Conservation (phyloP, 164 flowering plant species). For the Litsea cubeba region DNA sequence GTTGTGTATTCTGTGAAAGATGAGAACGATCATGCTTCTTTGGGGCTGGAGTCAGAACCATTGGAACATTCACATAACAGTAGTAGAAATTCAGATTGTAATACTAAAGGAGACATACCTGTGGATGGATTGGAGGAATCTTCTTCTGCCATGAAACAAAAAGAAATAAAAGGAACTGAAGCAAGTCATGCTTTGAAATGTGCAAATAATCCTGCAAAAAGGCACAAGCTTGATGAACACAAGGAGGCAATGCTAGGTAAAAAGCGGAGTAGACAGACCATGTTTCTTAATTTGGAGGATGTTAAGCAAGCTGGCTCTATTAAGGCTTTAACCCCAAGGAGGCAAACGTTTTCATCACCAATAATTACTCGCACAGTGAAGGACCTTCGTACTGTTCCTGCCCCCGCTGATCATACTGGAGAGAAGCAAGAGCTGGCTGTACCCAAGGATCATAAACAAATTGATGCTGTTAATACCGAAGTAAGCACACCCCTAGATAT, state of each 20-base stretch:
- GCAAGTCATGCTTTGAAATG: conserved; percentile 60
- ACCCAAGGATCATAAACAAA: conserved; percentile 56
- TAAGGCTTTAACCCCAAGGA: conserved; percentile 71
- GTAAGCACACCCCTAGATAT: conserved; percentile 40
- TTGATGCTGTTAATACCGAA: conserved; percentile 42
- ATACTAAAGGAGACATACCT: conserved; percentile 29
- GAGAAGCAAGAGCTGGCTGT: conserved; percentile 49
- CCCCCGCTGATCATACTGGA: conserved; percentile 44
- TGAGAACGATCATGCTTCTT: conserved; percentile 23
- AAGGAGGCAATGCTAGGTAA: conserved; percentile 90
- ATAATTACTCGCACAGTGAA: conserved; percentile 52
- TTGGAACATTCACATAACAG: conserved; percentile 28
- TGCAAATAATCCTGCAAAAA: conserved; percentile 64
- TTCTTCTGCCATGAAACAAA: conserved; percentile 37
- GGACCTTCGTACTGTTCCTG: conserved; percentile 42
- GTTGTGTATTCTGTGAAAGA: conserved; percentile 11
- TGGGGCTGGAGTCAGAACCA: conserved; percentile 31
- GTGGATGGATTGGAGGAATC: conserved; percentile 48
- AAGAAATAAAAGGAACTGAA: conserved; percentile 69
- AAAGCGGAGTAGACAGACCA: conserved; percentile 77
- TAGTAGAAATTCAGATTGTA: conserved; percentile 26
- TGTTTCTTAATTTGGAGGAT: conserved; percentile 88
- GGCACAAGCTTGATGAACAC: conserved; percentile 66
- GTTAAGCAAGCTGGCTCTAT: conserved; percentile 79
- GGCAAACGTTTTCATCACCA: conserved; percentile 56